phyloP scores from a whole-genome alignment of 352 stramenopile genomes.

The Blastocystis sp. region DNA sequence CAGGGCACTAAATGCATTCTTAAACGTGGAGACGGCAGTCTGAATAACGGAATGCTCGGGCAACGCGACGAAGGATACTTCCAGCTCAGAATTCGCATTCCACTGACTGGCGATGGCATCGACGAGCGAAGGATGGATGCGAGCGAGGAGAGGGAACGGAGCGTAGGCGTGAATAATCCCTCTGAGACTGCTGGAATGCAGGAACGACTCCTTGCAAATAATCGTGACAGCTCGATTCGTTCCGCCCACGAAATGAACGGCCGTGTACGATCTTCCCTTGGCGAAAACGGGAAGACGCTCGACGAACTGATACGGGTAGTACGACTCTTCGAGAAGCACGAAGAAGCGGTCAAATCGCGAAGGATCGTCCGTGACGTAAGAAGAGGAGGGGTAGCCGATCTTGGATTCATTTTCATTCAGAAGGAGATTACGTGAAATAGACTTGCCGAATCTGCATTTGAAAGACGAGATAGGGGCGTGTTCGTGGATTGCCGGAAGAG shows the following conservation, averaged over 20 bases:
- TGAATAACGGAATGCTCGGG: background rate
- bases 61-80: background rate
- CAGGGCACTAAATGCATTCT: too few relatives aligned
- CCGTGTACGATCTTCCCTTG: background rate
- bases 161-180: slow-evolving; percentile 18
- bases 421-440: slow-evolving; percentile 8
- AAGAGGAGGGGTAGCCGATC: background rate
- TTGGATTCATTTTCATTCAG: background rate
- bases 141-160: slow-evolving; percentile 21
- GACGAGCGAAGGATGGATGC: background rate
- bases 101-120: background rate
- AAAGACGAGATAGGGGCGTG: slow-evolving; percentile 33
- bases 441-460: background rate
- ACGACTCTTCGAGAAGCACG: slow-evolving; percentile 9
- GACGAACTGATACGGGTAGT: background rate
- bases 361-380: background rate
- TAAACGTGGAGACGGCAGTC: too few relatives aligned
- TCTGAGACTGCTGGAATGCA: background rate
- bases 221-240: slow-evolving; percentile 8
- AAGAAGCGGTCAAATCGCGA: background rate
- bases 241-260: slow-evolving; percentile 15
- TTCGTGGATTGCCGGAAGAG: background rate
- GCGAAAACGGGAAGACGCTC: background rate
- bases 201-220: slow-evolving; percentile 8
- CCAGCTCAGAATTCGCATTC: background rate